These are phyloP conservation scores for Pythium coloratum DNA, from an alignment of 352 stramenopile species.

Conservation along the genomic window DNA sequence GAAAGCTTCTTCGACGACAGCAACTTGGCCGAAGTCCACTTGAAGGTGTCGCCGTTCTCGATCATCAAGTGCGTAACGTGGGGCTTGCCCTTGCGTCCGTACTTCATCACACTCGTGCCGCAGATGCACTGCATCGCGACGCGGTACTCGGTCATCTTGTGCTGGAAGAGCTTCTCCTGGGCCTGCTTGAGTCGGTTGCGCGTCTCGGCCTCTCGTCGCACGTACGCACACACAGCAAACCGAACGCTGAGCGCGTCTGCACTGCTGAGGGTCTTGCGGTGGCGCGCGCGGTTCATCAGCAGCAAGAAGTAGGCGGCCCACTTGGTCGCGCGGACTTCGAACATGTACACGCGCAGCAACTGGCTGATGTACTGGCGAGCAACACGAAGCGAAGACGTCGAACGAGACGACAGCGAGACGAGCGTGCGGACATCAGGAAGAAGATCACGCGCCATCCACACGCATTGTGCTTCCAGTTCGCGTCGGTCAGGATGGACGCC, in stretches of 20 bases:
- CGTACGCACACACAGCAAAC: slow-evolving; percentile 62
- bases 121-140: slow-evolving; percentile 80
- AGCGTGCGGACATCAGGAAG: slow-evolving; percentile 43
- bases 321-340: slow-evolving; percentile 78
- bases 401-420: slow-evolving; percentile 26
- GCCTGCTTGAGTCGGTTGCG: slow-evolving; percentile 45
- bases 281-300: slow-evolving; percentile 45
- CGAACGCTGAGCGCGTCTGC: slow-evolving; percentile 50
- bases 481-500: neutral
- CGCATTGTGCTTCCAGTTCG: neutral
- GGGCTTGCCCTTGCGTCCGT: slow-evolving; percentile 76
- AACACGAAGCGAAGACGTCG: slow-evolving; percentile 26
- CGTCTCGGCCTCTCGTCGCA: slow-evolving; percentile 44
- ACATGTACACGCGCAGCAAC: slow-evolving; percentile 53
- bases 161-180: slow-evolving; percentile 56
- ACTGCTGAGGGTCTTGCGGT: slow-evolving; percentile 30
- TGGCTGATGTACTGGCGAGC: slow-evolving; percentile 37
- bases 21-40: slow-evolving; percentile 76
- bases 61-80: slow-evolving; percentile 72
- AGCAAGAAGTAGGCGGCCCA: slow-evolving; percentile 78
- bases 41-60: slow-evolving; percentile 76
- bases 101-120: slow-evolving; percentile 74
- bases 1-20: slow-evolving; percentile 30
- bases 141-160: slow-evolving; percentile 85
- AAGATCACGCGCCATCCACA: slow-evolving; percentile 39